Evolutionary conservation across 441 rosid genomes (phyloP).

Genomic region (Syzygium syzygioides): DNA sequence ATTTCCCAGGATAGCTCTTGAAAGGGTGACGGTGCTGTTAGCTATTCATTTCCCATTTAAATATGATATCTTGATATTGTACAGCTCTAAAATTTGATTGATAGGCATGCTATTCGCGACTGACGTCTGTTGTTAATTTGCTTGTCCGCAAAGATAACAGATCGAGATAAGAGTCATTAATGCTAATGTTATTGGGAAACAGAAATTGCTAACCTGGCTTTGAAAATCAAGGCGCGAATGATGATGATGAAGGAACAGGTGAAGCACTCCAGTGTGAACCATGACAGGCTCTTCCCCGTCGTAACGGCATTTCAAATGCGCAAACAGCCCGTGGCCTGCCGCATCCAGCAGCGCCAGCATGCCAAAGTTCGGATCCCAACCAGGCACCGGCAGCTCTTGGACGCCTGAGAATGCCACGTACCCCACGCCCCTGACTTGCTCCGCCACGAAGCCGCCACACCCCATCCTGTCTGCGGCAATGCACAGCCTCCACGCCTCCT

Average conservation of each 20-base stretch:
- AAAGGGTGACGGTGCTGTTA: no score
- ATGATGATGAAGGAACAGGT: background rate
- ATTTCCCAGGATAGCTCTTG: no score
- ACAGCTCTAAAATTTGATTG: no score
- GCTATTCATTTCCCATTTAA: no score
- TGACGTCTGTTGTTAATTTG: no score
- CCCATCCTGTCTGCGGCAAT: background rate
- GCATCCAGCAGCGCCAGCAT: background rate
- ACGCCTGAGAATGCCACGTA: constrained; percentile 4
- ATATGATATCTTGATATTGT: no score
- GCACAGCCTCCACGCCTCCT: background rate
- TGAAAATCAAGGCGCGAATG: background rate
- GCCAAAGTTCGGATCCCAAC: background rate
- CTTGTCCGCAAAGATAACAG: no score
- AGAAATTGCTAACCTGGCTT: background rate
- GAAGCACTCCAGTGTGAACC: background rate
- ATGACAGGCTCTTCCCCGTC: background rate
- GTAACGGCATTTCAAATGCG: background rate
- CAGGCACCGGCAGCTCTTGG: background rate
- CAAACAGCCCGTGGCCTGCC: background rate
- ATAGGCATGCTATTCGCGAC: no score
- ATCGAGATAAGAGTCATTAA: no score
- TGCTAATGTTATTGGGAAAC: no score
- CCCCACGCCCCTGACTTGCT: background rate
- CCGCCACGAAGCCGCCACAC: background rate